A percentile compares a stretch with the other conserved stretches of the same genome.
These are phyloP conservation scores for Phytophthora hybrid DNA, from an alignment of 352 stramenopile genomes.

Conservation along the genomic window DNA sequence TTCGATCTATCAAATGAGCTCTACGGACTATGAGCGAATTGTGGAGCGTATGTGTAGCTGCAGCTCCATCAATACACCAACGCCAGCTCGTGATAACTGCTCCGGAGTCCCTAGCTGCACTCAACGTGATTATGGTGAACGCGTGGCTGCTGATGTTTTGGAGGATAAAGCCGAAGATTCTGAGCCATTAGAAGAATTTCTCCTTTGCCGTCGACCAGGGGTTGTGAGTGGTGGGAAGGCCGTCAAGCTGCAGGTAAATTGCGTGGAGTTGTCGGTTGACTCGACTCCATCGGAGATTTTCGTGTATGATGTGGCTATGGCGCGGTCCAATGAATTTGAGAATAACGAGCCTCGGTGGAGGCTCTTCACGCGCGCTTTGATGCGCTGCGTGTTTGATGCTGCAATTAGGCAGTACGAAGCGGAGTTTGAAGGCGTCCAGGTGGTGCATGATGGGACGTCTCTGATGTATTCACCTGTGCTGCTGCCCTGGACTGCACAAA, in stretches of 20 bases:
- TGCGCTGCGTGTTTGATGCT: not conserved
- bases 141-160: not conserved
- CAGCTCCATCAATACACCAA: not conserved
- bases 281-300: not conserved
- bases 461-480: slow-evolving; percentile 2
- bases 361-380: not conserved
- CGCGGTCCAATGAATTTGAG: not conserved
- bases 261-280: not conserved
- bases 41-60: not conserved
- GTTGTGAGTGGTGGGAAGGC: not conserved
- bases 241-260: not conserved
- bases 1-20: not conserved
- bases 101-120: not conserved
- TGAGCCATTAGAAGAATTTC: not conserved
- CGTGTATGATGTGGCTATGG: not conserved
- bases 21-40: not conserved
- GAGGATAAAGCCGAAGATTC: not conserved
- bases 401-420: not conserved
- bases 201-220: not conserved
- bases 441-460: not conserved
- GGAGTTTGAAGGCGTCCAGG: not conserved
- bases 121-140: not conserved
- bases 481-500: not conserved
- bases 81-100: not conserved
- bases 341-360: not conserved